phyloP scores from a whole-genome alignment of 1,284 basidiomycete genomes.

The Leccinum huronense region DNA sequence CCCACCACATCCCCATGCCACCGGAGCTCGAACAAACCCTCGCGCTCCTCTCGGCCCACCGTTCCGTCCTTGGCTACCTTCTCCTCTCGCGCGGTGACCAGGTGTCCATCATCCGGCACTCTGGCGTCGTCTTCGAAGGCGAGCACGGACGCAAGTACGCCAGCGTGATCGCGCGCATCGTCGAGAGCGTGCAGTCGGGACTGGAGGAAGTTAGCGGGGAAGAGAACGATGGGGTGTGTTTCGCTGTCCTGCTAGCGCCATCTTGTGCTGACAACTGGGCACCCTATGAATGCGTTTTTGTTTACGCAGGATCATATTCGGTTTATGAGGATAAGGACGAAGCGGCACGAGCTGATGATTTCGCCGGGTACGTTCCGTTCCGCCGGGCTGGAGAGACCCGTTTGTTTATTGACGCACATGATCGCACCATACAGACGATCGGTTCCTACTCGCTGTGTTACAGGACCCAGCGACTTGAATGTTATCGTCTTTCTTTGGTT shows the following conservation, averaged over 20 bases:
- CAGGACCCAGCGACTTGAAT: slow-evolving; percentile 63
- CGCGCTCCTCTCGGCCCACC: slow-evolving; percentile 71
- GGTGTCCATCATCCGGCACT: slow-evolving; percentile 74
- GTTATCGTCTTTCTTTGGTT: not conserved
- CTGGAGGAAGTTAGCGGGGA: slow-evolving; percentile 68
- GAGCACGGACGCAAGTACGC: slow-evolving; percentile 83
- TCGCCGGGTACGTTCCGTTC: slow-evolving; percentile 69
- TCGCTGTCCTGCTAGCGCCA: not conserved
- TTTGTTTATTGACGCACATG: not conserved
- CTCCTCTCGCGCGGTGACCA: slow-evolving; percentile 70
- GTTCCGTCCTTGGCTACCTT: slow-evolving; percentile 86
- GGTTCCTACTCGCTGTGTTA: slow-evolving; percentile 80
- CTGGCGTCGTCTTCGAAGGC: slow-evolving; percentile 85
- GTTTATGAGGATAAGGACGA: slow-evolving; percentile 89
- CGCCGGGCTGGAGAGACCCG: not conserved
- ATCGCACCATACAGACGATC: slow-evolving; percentile 57
- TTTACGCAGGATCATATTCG: slow-evolving; percentile 72
- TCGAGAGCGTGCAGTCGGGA: slow-evolving; percentile 71
- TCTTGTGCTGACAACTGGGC: not conserved
- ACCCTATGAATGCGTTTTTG: not conserved
- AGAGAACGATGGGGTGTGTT: slow-evolving; percentile 52
- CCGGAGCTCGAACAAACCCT: slow-evolving; percentile 80
- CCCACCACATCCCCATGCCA: slow-evolving; percentile 44
- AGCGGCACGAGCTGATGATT: slow-evolving; percentile 90
- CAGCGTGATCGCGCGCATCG: slow-evolving; percentile 71